Evolutionary conservation across 805 yeast genomes (phyloP).

Genomic region (Jamesozyma hellenica): DNA sequence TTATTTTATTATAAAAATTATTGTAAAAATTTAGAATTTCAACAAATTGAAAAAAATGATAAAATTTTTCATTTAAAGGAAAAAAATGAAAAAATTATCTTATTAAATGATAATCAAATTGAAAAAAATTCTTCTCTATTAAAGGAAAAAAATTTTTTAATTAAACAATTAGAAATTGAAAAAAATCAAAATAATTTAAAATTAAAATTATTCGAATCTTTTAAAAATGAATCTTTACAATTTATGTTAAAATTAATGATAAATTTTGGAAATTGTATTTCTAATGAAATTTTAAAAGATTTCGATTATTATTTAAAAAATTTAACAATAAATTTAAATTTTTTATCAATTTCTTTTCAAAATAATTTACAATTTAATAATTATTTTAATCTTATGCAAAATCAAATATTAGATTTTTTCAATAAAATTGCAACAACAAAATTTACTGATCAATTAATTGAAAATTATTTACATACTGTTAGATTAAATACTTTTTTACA

Average conservation of each 20-base stretch:
- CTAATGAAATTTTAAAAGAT: slow-evolving; percentile 11
- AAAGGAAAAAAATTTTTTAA: too few relatives aligned
- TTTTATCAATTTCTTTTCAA: neutral
- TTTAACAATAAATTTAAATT: slow-evolving; percentile 4
- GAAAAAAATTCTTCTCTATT: neutral
- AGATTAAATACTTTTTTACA: slow-evolving; percentile 1
- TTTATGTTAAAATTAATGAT: slow-evolving; percentile 24
- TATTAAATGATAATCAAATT: neutral
- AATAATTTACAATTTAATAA: neutral
- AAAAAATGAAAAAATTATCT: too few relatives aligned
- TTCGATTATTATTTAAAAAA: slow-evolving; percentile 13
- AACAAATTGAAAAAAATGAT: too few relatives aligned
- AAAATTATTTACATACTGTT: slow-evolving; percentile 10
- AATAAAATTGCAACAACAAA: slow-evolving; percentile 14
- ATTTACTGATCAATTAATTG: slow-evolving; percentile 17
- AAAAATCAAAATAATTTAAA: slow-evolving; percentile 9
- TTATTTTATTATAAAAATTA: neutral
- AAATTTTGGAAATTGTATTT: slow-evolving; percentile 16
- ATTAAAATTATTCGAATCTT: slow-evolving; percentile 14
- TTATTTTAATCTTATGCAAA: slow-evolving; percentile 2
- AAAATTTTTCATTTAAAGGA: too few relatives aligned
- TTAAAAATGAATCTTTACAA: slow-evolving; percentile 18
- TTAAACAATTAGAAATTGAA: too few relatives aligned
- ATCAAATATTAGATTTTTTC: slow-evolving; percentile 8
- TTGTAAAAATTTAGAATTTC: too few relatives aligned